These are phyloP conservation scores for Borealophlyctis nickersoniae DNA, from an alignment of 192 early-diverging fungal genomes.

Conservation along the genomic window DNA sequence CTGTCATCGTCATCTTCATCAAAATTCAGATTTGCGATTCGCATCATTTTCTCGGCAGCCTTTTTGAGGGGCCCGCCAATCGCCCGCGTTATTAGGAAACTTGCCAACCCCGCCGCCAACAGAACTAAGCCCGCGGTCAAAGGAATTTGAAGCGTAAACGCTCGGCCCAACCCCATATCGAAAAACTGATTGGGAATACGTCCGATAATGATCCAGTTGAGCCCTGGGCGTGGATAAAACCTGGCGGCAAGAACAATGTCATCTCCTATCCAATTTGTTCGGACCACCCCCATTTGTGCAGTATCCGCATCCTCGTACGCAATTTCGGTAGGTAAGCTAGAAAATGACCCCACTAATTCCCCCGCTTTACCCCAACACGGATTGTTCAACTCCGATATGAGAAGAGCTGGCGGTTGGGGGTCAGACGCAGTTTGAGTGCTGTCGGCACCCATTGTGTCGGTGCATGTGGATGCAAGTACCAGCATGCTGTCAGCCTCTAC, in stretches of 20 bases:
- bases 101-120: constrained; percentile 15
- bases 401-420: constrained; percentile 1
- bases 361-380: constrained; percentile 17
- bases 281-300: constrained; percentile 6
- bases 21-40: constrained; percentile 31
- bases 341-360: constrained; percentile 1
- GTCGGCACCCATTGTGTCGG: too few species aligned
- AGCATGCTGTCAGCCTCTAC: constrained; percentile 9
- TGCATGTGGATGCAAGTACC: constrained; percentile 21
- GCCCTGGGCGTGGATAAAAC: constrained; percentile 8
- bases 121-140: constrained; percentile 19
- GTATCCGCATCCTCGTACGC: neutral
- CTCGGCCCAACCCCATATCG: constrained; percentile 11
- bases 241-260: constrained; percentile 11
- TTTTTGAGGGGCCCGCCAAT: constrained; percentile 26
- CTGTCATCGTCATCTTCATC: constrained; percentile 24
- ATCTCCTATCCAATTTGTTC: constrained; percentile 11
- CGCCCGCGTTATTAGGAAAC: constrained; percentile 27
- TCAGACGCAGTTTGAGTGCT: neutral
- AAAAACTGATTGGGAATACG: constrained; percentile 18
- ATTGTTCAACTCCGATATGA: constrained; percentile 6
- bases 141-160: constrained; percentile 22
- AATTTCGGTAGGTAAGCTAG: neutral
- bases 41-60: constrained; percentile 27
- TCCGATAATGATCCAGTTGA: constrained; percentile 22